Evolutionary conservation across 1,284 basidiomycete genomes (phyloP).

Genomic region (Cerrena zonata): DNA sequence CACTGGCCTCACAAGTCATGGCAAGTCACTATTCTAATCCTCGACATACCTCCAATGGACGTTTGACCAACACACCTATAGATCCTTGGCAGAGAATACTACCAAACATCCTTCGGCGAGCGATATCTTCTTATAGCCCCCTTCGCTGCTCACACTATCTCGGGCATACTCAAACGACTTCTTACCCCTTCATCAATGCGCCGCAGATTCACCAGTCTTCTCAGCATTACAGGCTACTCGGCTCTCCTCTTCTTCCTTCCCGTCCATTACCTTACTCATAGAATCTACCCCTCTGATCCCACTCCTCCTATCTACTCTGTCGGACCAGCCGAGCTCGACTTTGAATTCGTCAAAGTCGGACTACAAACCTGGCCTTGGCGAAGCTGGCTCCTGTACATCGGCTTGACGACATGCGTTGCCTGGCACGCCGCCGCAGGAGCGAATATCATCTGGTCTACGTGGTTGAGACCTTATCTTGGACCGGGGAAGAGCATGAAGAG

Average conservation of each 20-base stretch:
- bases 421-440: constrained; percentile 58
- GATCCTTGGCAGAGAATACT: constrained; percentile 68
- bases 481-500: constrained; percentile 17
- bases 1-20: constrained; percentile 63
- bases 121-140: too few relatives aligned
- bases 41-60: too few relatives aligned
- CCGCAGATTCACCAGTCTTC: constrained; percentile 29
- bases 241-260: too few relatives aligned
- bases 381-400: constrained; percentile 46
- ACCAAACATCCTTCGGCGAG: too few relatives aligned
- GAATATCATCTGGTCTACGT: constrained; percentile 46
- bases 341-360: constrained; percentile 50
- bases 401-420: constrained; percentile 52
- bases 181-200: constrained; percentile 50
- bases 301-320: too few relatives aligned
- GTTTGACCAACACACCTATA: too few relatives aligned
- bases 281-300: too few relatives aligned
- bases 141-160: too few relatives aligned
- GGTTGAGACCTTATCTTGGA: constrained; percentile 20
- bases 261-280: too few relatives aligned
- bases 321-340: constrained; percentile 37
- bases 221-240: constrained; percentile 33
- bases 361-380: constrained; percentile 56
- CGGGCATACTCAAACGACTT: too few relatives aligned
- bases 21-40: constrained; percentile 35